A percentile compares a stretch with the other conserved stretches of the same genome.
Evolutionary conservation across 2,329 filamentous ascomycete genomes (phyloP).

Genomic region (Beauveria rudraprayagi): DNA sequence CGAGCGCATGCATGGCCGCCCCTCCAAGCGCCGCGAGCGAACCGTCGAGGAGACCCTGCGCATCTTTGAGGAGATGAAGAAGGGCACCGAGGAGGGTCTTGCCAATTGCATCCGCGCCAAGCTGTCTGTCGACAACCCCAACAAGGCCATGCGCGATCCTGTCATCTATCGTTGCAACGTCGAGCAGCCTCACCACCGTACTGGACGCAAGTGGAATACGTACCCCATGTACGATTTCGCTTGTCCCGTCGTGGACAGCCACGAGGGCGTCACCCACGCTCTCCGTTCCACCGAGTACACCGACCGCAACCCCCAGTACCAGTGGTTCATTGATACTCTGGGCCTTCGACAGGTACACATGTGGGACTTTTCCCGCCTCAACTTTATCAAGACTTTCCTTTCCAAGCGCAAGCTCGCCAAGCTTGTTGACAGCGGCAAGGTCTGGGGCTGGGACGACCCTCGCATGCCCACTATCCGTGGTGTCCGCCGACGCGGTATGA

Average conservation of each 20-base stretch:
- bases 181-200: constrained; percentile 63
- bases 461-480: constrained; percentile 80
- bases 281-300: constrained; percentile 81
- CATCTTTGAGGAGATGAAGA: constrained; percentile 91
- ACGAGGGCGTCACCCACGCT: constrained; percentile 78
- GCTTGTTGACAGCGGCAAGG: constrained; percentile 66
- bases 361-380: constrained; percentile 79
- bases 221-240: constrained; percentile 86
- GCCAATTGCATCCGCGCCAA: constrained; percentile 92
- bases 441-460: constrained; percentile 81
- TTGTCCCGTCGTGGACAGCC: constrained; percentile 70
- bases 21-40: constrained; percentile 72
- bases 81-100: constrained; percentile 67
- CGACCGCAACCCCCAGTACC: constrained; percentile 78
- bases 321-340: constrained; percentile 73
- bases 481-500: constrained; percentile 70
- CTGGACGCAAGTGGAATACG: constrained; percentile 72
- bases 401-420: constrained; percentile 83
- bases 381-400: constrained; percentile 74
- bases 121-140: constrained; percentile 83
- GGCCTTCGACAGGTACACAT: constrained; percentile 70
- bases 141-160: constrained; percentile 92
- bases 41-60: constrained; percentile 75
- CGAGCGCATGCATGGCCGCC: constrained; percentile 75
- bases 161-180: constrained; percentile 87